phyloP scores from a whole-genome alignment of 2,329 filamentous ascomycete genomes.

The Calonectria leucothoes region DNA sequence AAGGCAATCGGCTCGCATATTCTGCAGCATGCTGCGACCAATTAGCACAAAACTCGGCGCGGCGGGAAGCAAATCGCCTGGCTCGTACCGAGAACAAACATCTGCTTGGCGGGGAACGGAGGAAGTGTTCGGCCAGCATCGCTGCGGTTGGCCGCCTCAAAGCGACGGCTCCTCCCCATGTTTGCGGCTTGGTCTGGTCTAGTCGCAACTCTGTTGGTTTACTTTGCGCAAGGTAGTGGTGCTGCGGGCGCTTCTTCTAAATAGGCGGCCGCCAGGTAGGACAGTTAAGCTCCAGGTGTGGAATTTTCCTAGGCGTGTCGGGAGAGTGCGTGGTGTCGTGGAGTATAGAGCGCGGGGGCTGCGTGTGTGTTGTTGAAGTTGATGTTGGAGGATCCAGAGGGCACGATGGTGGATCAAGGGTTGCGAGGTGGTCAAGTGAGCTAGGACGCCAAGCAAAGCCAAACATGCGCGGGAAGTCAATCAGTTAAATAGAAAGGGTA shows the following conservation, averaged over 20 bases:
- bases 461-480: constrained; percentile 6
- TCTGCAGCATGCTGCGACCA: constrained; percentile 79
- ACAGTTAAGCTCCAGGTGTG: background rate
- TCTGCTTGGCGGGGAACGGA: constrained; percentile 56
- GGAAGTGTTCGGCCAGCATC: constrained; percentile 38
- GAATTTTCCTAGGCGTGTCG: background rate
- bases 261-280: background rate
- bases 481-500: constrained; percentile 3
- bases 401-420: background rate
- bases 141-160: constrained; percentile 37
- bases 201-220: constrained; percentile 7
- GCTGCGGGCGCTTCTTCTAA: background rate
- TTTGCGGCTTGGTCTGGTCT: constrained; percentile 18
- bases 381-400: background rate
- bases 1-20: constrained; percentile 99
- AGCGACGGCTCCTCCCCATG: constrained; percentile 45
- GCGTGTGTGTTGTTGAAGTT: background rate
- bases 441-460: constrained; percentile 2
- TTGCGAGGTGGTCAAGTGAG: background rate
- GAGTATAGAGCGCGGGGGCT: background rate
- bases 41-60: constrained; percentile 23
- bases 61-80: background rate
- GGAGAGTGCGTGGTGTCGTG: background rate
- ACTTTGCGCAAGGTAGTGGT: background rate
- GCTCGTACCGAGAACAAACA: constrained; percentile 63